Conservation (phyloP, 805 yeast genomes). For the Isabelozyma rhagii region DNA sequence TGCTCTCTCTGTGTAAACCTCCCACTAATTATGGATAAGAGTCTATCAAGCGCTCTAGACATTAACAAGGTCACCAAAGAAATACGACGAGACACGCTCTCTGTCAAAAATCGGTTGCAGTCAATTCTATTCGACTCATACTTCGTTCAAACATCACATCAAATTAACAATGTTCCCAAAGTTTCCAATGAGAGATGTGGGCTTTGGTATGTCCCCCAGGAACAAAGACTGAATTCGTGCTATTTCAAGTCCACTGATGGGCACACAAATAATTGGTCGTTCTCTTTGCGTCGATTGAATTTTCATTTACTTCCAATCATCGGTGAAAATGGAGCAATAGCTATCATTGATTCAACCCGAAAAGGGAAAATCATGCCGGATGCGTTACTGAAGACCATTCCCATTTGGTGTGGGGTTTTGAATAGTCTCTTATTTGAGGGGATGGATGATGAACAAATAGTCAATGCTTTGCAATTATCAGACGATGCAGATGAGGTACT, state of each 20-base stretch:
- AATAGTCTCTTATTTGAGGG: slow-evolving; percentile 50
- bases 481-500: not conserved
- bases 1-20: not conserved
- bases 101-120: slow-evolving; percentile 58
- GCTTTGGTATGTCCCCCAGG: slow-evolving; percentile 66
- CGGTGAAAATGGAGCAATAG: slow-evolving; percentile 40
- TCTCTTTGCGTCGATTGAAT: slow-evolving; percentile 70
- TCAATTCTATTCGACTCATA: slow-evolving; percentile 65
- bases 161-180: slow-evolving; percentile 32
- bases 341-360: slow-evolving; percentile 80
- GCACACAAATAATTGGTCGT: slow-evolving; percentile 77
- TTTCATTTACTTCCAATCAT: slow-evolving; percentile 61
- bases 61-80: slow-evolving; percentile 34
- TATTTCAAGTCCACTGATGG: slow-evolving; percentile 94
- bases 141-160: slow-evolving; percentile 39
- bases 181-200: slow-evolving; percentile 87
- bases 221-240: slow-evolving; percentile 40
- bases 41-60: not conserved
- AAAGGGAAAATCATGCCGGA: slow-evolving; percentile 86
- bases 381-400: slow-evolving; percentile 80
- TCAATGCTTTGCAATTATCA: not conserved
- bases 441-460: slow-evolving; percentile 2
- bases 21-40: not conserved
- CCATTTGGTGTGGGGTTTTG: slow-evolving; percentile 86
- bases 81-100: slow-evolving; percentile 48